A percentile compares a stretch with the other conserved stretches of the same genome.
phyloP scores from a whole-genome alignment of 768 basidiomycete genomes.

The Boletales sp. region DNA sequence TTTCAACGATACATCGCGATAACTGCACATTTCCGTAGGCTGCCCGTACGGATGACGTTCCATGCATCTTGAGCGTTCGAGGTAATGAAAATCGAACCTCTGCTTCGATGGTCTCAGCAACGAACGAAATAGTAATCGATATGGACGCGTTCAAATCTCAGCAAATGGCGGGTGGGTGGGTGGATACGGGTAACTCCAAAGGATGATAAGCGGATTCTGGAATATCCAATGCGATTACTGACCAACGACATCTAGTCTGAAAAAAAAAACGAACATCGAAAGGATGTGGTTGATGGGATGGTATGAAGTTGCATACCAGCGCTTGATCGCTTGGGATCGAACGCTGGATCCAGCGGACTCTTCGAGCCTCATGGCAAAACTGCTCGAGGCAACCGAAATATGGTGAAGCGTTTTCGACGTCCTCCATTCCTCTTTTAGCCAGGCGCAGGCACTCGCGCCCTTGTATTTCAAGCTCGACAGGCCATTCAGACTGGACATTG shows the following conservation, averaged over 20 bases:
- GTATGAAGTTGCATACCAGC: too few relatives aligned
- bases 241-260: background rate
- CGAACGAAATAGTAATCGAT: conserved; percentile 10
- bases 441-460: conserved; percentile 19
- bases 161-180: conserved; percentile 16
- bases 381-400: conserved; percentile 30
- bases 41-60: too few relatives aligned
- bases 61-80: too few relatives aligned
- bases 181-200: too few relatives aligned
- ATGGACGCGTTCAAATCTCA: conserved; percentile 25
- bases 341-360: conserved; percentile 8
- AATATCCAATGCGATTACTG: background rate
- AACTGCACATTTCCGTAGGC: too few relatives aligned
- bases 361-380: conserved; percentile 16
- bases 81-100: conserved; percentile 5
- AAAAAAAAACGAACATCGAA: background rate
- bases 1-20: too few relatives aligned
- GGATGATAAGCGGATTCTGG: too few relatives aligned
- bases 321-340: conserved; percentile 18
- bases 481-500: conserved; percentile 3
- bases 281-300: too few relatives aligned
- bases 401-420: conserved; percentile 32
- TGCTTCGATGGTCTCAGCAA: conserved; percentile 8
- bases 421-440: conserved; percentile 29
- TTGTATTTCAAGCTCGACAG: background rate